phyloP scores from a whole-genome alignment of 2,329 filamentous ascomycete genomes.

The Xylaria sp. region DNA sequence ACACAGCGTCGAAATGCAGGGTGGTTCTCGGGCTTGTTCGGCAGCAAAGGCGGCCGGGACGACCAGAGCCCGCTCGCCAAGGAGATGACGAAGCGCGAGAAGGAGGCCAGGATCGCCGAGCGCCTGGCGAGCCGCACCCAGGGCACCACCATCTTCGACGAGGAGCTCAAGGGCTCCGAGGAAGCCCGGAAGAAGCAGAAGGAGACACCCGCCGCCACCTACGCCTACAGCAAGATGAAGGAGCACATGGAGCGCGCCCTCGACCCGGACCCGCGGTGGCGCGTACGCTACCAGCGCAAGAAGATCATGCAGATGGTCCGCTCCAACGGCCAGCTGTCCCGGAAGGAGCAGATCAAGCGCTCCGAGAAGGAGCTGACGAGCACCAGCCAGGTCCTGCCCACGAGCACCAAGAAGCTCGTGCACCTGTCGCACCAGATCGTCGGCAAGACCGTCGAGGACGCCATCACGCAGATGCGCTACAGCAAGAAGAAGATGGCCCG shows the following conservation, averaged over 20 bases:
- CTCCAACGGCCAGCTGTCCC: slow-evolving; percentile 72
- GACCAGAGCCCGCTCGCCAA: slow-evolving; percentile 31
- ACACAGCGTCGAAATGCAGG: slow-evolving; percentile 57
- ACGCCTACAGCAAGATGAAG: slow-evolving; percentile 55
- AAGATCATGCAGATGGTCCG: slow-evolving; percentile 83
- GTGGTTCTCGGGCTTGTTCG: slow-evolving; percentile 47
- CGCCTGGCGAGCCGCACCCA: slow-evolving; percentile 58
- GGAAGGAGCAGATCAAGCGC: slow-evolving; percentile 74
- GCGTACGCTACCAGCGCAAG: slow-evolving; percentile 82
- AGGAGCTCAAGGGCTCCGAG: slow-evolving; percentile 56
- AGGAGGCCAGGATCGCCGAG: slow-evolving; percentile 54
- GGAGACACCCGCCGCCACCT: slow-evolving; percentile 24
- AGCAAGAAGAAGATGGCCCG: slow-evolving; percentile 91
- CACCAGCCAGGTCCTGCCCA: slow-evolving; percentile 80
- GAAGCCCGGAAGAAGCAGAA: slow-evolving; percentile 1
- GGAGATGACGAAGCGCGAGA: slow-evolving; percentile 33
- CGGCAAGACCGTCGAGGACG: slow-evolving; percentile 94
- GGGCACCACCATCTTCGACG: slow-evolving; percentile 71
- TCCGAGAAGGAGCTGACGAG: slow-evolving; percentile 65
- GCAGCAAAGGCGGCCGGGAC: slow-evolving; percentile 28
- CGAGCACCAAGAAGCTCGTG: slow-evolving; percentile 90
- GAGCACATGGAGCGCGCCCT: slow-evolving; percentile 70
- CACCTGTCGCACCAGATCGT: slow-evolving; percentile 87
- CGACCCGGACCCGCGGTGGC: slow-evolving; percentile 79
- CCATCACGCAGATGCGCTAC: slow-evolving; percentile 93